These are phyloP conservation scores for Pichia scutulata DNA, from an alignment of 805 yeast genomes.

Conservation along the genomic window DNA sequence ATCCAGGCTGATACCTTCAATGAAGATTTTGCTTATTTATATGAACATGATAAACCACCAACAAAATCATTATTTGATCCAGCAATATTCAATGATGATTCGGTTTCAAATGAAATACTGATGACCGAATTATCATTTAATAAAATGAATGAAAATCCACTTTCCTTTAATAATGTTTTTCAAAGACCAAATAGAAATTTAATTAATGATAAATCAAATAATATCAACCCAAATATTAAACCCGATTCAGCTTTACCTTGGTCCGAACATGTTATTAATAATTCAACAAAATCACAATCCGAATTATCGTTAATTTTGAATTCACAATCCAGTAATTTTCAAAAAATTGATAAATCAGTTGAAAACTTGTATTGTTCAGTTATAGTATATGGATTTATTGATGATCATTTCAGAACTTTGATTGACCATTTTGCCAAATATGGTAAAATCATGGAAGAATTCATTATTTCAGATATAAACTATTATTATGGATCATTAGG, in stretches of 20 bases:
- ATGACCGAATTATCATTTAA: conserved; percentile 22
- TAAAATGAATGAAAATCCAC: conserved; percentile 36
- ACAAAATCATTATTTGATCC: conserved; percentile 42
- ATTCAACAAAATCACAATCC: neutral
- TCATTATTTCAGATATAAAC: conserved; percentile 1
- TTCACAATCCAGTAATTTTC: neutral
- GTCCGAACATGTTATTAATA: neutral
- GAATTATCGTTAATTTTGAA: neutral
- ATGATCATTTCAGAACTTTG: conserved; percentile 56
- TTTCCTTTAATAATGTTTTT: conserved; percentile 38
- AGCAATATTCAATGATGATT: conserved; percentile 33
- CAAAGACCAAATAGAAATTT: conserved; percentile 24
- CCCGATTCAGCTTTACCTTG: conserved; percentile 1
- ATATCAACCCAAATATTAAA: neutral
- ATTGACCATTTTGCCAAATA: conserved; percentile 32
- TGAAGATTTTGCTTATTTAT: conserved; percentile 15
- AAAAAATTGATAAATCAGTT: neutral
- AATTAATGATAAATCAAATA: conserved; percentile 6
- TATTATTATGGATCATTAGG: conserved; percentile 4
- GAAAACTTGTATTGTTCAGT: conserved; percentile 50
- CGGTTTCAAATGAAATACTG: conserved; percentile 26
- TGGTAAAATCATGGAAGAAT: conserved; percentile 13
- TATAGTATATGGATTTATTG: conserved; percentile 84
- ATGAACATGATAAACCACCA: conserved; percentile 38
- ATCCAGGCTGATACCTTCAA: conserved; percentile 12